Conservation (phyloP, 345 rosid genomes). For the Anacardium occidentale region DNA sequence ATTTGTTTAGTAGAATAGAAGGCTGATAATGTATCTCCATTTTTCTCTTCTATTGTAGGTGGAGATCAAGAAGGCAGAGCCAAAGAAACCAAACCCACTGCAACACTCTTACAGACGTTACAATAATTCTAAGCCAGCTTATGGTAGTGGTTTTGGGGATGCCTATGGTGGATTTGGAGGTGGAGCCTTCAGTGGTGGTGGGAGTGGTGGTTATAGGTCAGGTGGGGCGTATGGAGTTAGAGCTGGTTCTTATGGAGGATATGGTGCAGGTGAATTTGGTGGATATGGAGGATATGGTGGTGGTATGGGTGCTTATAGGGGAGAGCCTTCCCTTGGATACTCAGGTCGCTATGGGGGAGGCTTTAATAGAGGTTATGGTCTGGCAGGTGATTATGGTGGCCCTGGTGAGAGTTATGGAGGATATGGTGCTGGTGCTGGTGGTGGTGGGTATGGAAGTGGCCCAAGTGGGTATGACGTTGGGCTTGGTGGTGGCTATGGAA, state of each 20-base stretch:
- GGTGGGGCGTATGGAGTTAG: constrained; percentile 66
- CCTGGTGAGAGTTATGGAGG: constrained; percentile 60
- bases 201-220: constrained; percentile 54
- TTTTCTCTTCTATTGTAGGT: constrained; percentile 49
- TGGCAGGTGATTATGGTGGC: constrained; percentile 65
- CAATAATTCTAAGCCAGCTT: constrained; percentile 57
- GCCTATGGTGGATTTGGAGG: constrained; percentile 40
- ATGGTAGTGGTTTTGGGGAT: constrained; percentile 53
- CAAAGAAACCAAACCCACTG: constrained; percentile 79
- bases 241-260: constrained; percentile 59
- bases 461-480: constrained; percentile 34
- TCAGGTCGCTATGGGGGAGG: constrained; percentile 67
- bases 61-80: constrained; percentile 98
- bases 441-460: constrained; percentile 38
- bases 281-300: constrained; percentile 65
- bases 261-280: constrained; percentile 62
- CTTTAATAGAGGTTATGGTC: constrained; percentile 60
- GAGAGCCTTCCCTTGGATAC: constrained; percentile 68
- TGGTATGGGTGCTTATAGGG: constrained; percentile 69
- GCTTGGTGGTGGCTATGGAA: constrained; percentile 39
- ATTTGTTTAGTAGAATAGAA: not conserved
- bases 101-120: constrained; percentile 58
- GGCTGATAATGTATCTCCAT: not conserved
- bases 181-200: constrained; percentile 60
- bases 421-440: constrained; percentile 39